These are phyloP conservation scores for Tephrocybe sp. DNA, from an alignment of 768 basidiomycete genomes.

Conservation along the genomic window DNA sequence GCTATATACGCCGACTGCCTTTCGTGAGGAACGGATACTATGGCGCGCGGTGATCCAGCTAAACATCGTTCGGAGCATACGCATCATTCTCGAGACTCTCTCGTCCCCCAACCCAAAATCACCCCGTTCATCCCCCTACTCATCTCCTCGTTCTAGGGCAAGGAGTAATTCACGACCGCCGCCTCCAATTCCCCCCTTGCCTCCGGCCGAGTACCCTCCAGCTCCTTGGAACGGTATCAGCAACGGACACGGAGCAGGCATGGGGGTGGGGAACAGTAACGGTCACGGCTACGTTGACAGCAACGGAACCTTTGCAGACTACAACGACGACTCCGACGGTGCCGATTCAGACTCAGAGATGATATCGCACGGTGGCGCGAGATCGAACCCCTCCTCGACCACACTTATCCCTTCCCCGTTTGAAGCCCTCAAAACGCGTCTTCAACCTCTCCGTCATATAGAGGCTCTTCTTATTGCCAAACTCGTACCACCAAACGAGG, in stretches of 20 bases:
- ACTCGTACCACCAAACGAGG: slow-evolving; percentile 66
- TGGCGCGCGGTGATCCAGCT: slow-evolving; percentile 85
- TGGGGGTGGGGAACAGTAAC: slow-evolving; percentile 5
- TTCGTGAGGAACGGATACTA: slow-evolving; percentile 72
- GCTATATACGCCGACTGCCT: slow-evolving; percentile 71
- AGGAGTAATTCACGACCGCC: slow-evolving; percentile 32
- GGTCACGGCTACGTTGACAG: slow-evolving; percentile 6
- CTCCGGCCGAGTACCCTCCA: slow-evolving; percentile 15
- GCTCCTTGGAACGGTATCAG: background rate
- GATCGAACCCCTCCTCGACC: slow-evolving; percentile 23
- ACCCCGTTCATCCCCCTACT: slow-evolving; percentile 33
- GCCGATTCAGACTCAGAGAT: slow-evolving; percentile 25
- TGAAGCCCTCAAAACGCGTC: slow-evolving; percentile 57
- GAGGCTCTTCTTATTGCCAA: slow-evolving; percentile 69
- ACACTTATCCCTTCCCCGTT: slow-evolving; percentile 34
- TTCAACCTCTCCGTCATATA: slow-evolving; percentile 66
- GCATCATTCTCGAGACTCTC: slow-evolving; percentile 64
- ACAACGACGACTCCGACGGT: slow-evolving; percentile 15
- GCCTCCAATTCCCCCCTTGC: slow-evolving; percentile 14
- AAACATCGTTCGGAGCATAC: slow-evolving; percentile 76
- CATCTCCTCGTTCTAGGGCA: slow-evolving; percentile 33
- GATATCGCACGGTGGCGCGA: slow-evolving; percentile 19
- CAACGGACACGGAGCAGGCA: slow-evolving; percentile 9
- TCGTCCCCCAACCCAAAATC: slow-evolving; percentile 30
- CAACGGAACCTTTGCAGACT: slow-evolving; percentile 11